Evolutionary conservation across 208 protist species (phyloP), one percentile per base, ranked within the genome.

Genomic region (Wallacemonas collosoma): DNA sequence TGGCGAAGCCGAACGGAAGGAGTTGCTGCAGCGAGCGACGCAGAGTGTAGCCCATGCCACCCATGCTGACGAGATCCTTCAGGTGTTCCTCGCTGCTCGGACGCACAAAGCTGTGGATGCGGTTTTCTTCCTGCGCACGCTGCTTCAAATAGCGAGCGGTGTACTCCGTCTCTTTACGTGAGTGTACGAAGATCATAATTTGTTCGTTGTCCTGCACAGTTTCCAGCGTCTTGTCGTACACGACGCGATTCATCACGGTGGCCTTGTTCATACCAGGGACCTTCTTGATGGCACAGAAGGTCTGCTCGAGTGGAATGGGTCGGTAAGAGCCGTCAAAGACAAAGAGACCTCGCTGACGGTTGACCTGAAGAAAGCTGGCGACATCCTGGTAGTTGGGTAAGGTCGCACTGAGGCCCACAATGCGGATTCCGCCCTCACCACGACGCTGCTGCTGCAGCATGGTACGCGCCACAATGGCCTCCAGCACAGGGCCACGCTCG

Each of bases 321-420:
- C 99, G 89, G 83, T 94, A 99, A 39, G 67, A 89, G 68, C 77
- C 87, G 73, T 98, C 97, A 74, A 99, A 99, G 45, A 96, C 87
- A 73, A 99, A 99, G 14, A 99, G 77, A 3, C 93, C 94, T 26
- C 89, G 75, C 89, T 98, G 90, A 14, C 96, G 83, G 36, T 94
- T 88, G 2, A 99, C 99, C 47, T 98, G 93, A 26, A 99, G 73
- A 77, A 99, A 99, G 11, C 88, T 77, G 1, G 99, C 99, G 17
- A 99, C 99, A 87, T 99, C 99, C 61, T 93, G 71, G 86, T 98
- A 99, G 85, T 99, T 99, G 7, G 99, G 99, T 58, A 99, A 83
- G 15, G 99, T 99, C 3, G 99, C 99, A 65, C 91, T 98, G 11
- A 99, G 89, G 8, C 98, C 99, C n/a, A 99, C 98, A 7, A 99